Conservation (phyloP, 306 rosid genomes). For the Lathyrus oleraceus region DNA sequence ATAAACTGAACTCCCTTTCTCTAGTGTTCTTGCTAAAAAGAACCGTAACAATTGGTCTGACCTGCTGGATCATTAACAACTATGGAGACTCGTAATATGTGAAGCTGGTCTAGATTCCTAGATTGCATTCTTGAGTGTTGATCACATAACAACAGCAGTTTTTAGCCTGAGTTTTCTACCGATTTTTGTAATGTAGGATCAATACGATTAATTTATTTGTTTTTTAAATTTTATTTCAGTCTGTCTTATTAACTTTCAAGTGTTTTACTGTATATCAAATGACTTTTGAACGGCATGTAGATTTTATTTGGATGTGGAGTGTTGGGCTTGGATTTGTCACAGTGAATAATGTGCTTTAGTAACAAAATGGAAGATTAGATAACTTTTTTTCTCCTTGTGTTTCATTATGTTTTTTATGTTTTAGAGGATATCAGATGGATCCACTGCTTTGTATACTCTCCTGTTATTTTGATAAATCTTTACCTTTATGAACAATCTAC, state of each 20-base stretch:
- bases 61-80: too few species aligned
- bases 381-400: neutral
- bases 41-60: neutral
- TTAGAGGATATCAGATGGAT: conserved; percentile 15
- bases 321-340: neutral
- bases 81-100: neutral
- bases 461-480: neutral
- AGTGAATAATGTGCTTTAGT: conserved; percentile 2
- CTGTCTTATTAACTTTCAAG: neutral
- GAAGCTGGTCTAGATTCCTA: neutral
- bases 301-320: neutral
- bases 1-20: neutral
- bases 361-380: conserved; percentile 2
- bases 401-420: conserved; percentile 7
- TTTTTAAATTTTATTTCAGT: neutral
- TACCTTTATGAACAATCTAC: neutral
- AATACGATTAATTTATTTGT: neutral
- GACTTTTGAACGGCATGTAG: neutral
- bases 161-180: neutral
- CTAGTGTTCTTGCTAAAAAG: neutral
- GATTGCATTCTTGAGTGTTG: neutral
- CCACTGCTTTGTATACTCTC: neutral
- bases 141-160: neutral
- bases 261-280: neutral
- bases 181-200: neutral